Base-by-base conservation (phyloP, 1,284 basidiomycete genomes). In the Pterulicium gracile region DNA sequence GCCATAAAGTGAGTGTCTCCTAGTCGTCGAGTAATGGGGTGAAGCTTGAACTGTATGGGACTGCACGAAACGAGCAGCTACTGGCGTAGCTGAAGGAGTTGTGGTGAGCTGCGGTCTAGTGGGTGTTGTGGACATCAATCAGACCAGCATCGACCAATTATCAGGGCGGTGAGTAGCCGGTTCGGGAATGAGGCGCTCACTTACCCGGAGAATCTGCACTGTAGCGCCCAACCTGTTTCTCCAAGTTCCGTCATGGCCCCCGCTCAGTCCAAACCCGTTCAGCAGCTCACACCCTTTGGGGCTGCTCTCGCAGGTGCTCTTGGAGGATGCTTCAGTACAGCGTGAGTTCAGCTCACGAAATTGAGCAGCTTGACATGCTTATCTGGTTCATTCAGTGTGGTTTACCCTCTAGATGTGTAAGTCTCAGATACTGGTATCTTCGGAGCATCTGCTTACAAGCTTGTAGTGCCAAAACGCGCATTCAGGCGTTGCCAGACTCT, bases 321-420 rank as follows among this genome's bases (percentile, higher is more conserved):
- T 43, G 93, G 95, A 46, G 94, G 87, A 45, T 89, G 91, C 58
- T 89, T 95, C 63, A 86, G 86, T 54, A 91, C 89, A 56, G 90
- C 92, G 90, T 95, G 61, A 67, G 90, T 78, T 19, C 15, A n/a
- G 5, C 14, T 41, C 10, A 22, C 39, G 15, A 18, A 43, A 14
- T 39, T 1, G 32, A 3, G n/a, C 40, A 12, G 15, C 43, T 45
- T 35, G 24, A 42, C 47, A 7, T 42, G 40, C 13, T 34, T 46
- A 24, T 45, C 41, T 15, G 7, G 10, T 7, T n/a, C 43, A 32
- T 47, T 3, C 55, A 93, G 90, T 42, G 75, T 90, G 50, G 90
- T 98, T 17, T 99, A 98, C 63, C 96, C 96, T 20, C 70, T 99
- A 48, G 96, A 99, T 67, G 79, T 82, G 82, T 86, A 82, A 71